phyloP scores from a whole-genome alignment of 2,329 filamentous ascomycete species.

The Shiraia sp. region DNA sequence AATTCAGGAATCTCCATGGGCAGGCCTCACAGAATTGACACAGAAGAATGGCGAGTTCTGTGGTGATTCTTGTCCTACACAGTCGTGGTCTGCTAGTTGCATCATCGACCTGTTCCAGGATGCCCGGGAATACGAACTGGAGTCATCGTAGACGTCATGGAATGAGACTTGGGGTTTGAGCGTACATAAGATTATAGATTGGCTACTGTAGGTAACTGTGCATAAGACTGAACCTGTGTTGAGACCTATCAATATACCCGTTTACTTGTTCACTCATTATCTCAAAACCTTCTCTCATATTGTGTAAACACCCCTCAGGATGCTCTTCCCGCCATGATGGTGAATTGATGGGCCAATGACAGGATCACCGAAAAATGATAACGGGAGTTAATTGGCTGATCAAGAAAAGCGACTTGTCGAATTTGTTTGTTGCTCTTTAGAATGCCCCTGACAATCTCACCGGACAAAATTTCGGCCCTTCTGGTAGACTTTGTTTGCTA shows the following conservation, averaged over 20 bases:
- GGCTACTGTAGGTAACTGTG: slow-evolving; percentile 2
- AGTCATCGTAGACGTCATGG: slow-evolving; percentile 4
- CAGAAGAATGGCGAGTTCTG: slow-evolving; percentile 86
- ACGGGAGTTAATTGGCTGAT: too few species aligned
- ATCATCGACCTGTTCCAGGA: slow-evolving; percentile 97
- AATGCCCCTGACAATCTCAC: too few species aligned
- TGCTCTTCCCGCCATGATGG: too few species aligned
- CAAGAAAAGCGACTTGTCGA: too few species aligned
- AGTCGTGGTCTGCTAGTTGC: slow-evolving; percentile 94
- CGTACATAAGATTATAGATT: not conserved
- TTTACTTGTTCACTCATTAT: too few species aligned
- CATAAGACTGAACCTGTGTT: not conserved
- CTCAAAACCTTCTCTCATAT: too few species aligned
- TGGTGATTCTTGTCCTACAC: slow-evolving; percentile 89
- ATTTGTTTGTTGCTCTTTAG: too few species aligned
- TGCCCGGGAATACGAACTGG: slow-evolving; percentile 54
- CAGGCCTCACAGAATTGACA: slow-evolving; percentile 88
- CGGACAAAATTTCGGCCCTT: too few species aligned
- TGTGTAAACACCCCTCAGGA: too few species aligned
- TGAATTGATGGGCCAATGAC: too few species aligned
- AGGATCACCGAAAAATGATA: too few species aligned
- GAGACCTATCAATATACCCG: not conserved
- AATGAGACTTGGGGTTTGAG: not conserved
- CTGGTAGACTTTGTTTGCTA: too few species aligned
- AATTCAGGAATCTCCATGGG: slow-evolving; percentile 81